These are phyloP conservation scores for Dothideomycetes sp. DNA, from an alignment of 2,329 filamentous ascomycete genomes.

Conservation along the genomic window DNA sequence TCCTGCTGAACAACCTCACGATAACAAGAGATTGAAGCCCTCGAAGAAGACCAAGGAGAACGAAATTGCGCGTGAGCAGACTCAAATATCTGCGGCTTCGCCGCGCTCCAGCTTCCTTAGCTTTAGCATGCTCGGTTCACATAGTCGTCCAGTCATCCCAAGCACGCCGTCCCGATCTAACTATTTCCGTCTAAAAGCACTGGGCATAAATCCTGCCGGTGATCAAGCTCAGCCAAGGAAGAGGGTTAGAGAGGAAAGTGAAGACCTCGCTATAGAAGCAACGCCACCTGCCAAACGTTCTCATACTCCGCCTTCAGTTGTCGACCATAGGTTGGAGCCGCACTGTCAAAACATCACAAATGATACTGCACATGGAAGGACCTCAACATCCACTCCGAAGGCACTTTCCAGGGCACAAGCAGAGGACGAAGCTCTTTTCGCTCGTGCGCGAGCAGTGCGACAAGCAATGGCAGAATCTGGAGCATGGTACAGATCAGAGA, in stretches of 20 bases:
- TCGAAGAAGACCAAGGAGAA: slow-evolving; percentile 19
- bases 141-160: slow-evolving; percentile 5
- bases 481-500: slow-evolving; percentile 9
- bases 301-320: slow-evolving; percentile 2
- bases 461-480: slow-evolving; percentile 21
- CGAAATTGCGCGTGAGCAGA: slow-evolving; percentile 16
- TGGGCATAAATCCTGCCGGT: slow-evolving; percentile 35
- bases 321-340: neutral
- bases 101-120: slow-evolving; percentile 25
- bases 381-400: too few species aligned
- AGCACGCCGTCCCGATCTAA: slow-evolving; percentile 24
- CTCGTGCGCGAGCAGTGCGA: slow-evolving; percentile 24
- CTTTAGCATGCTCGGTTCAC: slow-evolving; percentile 16
- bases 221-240: slow-evolving; percentile 17
- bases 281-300: neutral
- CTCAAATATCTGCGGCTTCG: slow-evolving; percentile 16
- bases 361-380: too few species aligned
- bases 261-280: slow-evolving; percentile 6
- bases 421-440: slow-evolving; percentile 28
- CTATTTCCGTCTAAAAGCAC: slow-evolving; percentile 43
- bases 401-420: slow-evolving; percentile 16
- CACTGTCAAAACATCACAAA: too few species aligned
- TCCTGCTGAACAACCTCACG: neutral
- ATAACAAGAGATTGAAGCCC: slow-evolving; percentile 24
- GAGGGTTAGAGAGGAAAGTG: slow-evolving; percentile 15